phyloP scores from a whole-genome alignment of 306 rosid species.

The Lotus japonicus region DNA sequence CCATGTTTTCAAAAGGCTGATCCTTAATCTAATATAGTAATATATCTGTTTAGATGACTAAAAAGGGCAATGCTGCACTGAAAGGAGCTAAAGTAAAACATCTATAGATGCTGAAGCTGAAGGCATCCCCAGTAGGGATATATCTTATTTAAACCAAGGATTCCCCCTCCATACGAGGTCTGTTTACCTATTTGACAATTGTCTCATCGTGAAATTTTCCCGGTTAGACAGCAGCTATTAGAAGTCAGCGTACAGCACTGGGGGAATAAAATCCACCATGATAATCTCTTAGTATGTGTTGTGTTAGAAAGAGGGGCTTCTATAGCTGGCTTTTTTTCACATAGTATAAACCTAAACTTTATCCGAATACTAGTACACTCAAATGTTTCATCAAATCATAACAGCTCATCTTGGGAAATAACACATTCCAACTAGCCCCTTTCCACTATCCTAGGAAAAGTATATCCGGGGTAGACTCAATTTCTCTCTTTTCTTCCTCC shows the following conservation, averaged over 20 bases:
- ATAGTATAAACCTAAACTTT: neutral
- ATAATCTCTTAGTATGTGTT: neutral
- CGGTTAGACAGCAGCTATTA: neutral
- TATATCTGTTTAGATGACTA: neutral
- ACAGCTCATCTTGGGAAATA: neutral
- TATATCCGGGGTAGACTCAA: neutral
- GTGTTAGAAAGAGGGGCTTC: neutral
- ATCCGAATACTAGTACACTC: neutral
- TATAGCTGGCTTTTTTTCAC: neutral
- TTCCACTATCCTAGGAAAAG: neutral
- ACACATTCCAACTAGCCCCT: neutral
- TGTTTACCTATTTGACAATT: neutral
- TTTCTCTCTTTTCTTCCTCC: neutral
- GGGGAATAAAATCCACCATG: neutral
- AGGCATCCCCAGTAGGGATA: neutral
- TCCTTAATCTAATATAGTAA: neutral
- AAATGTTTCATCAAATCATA: neutral
- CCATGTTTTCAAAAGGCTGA: neutral
- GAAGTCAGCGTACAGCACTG: neutral
- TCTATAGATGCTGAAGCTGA: neutral
- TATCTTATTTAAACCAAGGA: neutral
- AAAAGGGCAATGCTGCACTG: neutral
- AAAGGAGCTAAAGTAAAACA: neutral
- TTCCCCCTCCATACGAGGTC: neutral
- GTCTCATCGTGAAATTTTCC: neutral